phyloP scores from a whole-genome alignment of 1,284 basidiomycete species.

The Ustilago esculenta region DNA sequence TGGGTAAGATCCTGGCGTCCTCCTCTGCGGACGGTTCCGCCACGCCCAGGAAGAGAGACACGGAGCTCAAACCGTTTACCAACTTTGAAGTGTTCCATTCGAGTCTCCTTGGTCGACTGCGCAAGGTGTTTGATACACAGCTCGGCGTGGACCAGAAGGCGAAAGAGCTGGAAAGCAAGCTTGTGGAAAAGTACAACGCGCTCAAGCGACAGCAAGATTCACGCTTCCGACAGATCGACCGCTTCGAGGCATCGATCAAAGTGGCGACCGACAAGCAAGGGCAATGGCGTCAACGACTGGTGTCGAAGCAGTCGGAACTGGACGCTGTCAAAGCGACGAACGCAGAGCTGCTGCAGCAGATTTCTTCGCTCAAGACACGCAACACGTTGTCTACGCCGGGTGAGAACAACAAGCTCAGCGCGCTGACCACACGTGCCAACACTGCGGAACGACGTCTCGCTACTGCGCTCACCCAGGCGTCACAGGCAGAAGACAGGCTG shows the following conservation, averaged over 20 bases:
- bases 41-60: slow-evolving; percentile 67
- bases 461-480: slow-evolving; percentile 82
- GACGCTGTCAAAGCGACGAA: slow-evolving; percentile 75
- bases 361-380: slow-evolving; percentile 75
- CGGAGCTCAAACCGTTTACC: slow-evolving; percentile 87
- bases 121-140: slow-evolving; percentile 83
- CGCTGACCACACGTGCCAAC: slow-evolving; percentile 55
- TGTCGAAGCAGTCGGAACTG: slow-evolving; percentile 85
- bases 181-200: slow-evolving; percentile 76
- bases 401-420: slow-evolving; percentile 52
- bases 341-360: slow-evolving; percentile 78
- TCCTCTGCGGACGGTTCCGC: slow-evolving; percentile 63
- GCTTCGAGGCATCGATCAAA: slow-evolving; percentile 88
- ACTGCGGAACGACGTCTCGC: slow-evolving; percentile 77
- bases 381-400: slow-evolving; percentile 39
- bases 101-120: slow-evolving; percentile 86
- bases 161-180: slow-evolving; percentile 80
- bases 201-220: slow-evolving; percentile 87
- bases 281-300: slow-evolving; percentile 85
- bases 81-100: slow-evolving; percentile 95
- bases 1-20: slow-evolving; percentile 84
- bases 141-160: slow-evolving; percentile 84
- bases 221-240: slow-evolving; percentile 91
- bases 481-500: slow-evolving; percentile 85
- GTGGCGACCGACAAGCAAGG: slow-evolving; percentile 82